Percentiles rank a stretch among this genome's conserved stretches.
These are phyloP conservation scores for Sphagnurus paluster DNA, from an alignment of 1,284 basidiomycete genomes.

Conservation along the genomic window DNA sequence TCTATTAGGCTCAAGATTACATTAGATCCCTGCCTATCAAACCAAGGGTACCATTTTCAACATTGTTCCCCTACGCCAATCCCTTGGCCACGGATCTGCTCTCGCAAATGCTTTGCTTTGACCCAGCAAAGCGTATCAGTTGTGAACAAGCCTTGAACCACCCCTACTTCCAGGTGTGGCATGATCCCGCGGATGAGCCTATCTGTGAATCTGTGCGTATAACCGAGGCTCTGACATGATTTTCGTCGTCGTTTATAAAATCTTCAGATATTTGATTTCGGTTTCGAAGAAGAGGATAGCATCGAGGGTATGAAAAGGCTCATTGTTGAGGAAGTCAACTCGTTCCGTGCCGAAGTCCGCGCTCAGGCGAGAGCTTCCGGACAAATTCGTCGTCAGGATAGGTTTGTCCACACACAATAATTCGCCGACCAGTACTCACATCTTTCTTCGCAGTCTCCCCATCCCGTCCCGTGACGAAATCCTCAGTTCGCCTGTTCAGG, in stretches of 20 bases:
- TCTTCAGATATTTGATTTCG: conserved; percentile 88
- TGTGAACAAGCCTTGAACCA: conserved; percentile 96
- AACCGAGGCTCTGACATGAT: conserved; percentile 4
- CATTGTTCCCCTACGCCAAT: conserved; percentile 92
- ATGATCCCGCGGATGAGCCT: conserved; percentile 92
- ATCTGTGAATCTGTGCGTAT: conserved; percentile 61
- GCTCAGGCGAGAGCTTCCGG: conserved; percentile 69
- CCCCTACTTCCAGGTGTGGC: conserved; percentile 93
- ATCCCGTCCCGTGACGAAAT: conserved; percentile 81
- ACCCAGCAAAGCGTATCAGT: conserved; percentile 93
- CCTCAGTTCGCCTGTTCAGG: conserved; percentile 69
- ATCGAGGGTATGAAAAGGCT: conserved; percentile 97
- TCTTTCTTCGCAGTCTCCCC: conserved; percentile 50
- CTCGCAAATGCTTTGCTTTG: conserved; percentile 91
- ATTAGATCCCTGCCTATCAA: conserved; percentile 98
- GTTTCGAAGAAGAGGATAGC: conserved; percentile 96
- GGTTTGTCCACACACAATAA: conserved; percentile 34
- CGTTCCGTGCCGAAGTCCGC: conserved; percentile 87
- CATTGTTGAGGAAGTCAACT: conserved; percentile 91
- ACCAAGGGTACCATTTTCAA: conserved; percentile 88
- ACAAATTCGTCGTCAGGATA: conserved; percentile 73
- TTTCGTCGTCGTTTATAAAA: neutral
- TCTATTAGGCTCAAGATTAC: conserved; percentile 89
- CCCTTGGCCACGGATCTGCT: conserved; percentile 93
- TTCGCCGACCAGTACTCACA: conserved; percentile 7